Base-by-base conservation (phyloP, 2,329 filamentous ascomycete species). In the Huntiella omanensis region DNA sequence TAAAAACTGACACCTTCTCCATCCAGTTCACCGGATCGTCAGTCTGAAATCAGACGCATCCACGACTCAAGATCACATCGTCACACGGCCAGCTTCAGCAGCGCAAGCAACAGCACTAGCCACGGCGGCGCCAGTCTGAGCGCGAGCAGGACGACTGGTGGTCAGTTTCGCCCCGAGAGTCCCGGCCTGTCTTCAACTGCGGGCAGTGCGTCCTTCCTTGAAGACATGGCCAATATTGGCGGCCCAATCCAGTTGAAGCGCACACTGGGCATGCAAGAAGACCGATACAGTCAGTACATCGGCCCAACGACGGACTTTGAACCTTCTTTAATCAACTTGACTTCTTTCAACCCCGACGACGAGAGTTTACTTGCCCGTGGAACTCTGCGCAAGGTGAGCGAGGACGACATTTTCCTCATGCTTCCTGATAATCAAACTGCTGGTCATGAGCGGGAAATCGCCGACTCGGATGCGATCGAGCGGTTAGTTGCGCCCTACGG, bases 291-390 rank as follows among this genome's bases (percentile, higher is more conserved):
- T 62, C 80, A 84, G 61, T 84, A 88, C 57, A 83, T 91, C 54
- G 83, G 83, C 19, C 75, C 80, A 49, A 88, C 82, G 43, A 86
- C 83, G 43, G 81, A 86, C 55, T 84, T 87, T 57, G 83, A 91
- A 58, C 80, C 82, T 12, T 79, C 79, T n/a, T 68, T 91, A 46
- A 83, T 88, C 61, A 82, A 83, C 54, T 69, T 88, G 16, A 86
- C 82, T 16, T 70, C 77, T 4, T 87, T 87, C 59, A 81, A 88
- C 61, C 78, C 77, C 28, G 79, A 82, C 58, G 82, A 87, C 64
- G 83, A 88, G 63, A 86, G 80, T 56, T 71, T 81, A 16, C 69
- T 84, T 48, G 73, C 80, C 35, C 67, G 75, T 53, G 76, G 75
- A 28, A 76, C 71, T 4, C 70, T 88, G 49, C 72, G 83, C 55